These are phyloP conservation scores for Moesziomyces antarcticus DNA, from an alignment of 1,284 basidiomycete species.

Conservation along the genomic window DNA sequence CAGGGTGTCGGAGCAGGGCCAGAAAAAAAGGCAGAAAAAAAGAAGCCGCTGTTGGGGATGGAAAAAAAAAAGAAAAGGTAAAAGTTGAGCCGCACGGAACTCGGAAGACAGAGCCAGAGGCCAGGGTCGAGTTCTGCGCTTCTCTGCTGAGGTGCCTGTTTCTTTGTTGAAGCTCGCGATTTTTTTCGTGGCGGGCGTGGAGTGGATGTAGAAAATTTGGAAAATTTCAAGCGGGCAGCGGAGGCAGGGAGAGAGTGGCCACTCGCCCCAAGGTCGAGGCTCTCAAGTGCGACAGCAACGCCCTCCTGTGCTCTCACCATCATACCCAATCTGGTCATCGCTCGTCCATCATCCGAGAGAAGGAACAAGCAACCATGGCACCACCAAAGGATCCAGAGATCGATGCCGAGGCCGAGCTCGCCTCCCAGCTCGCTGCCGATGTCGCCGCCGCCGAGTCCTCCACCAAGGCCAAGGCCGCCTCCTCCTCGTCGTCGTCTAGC, in stretches of 20 bases:
- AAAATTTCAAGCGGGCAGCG: constrained; percentile 31
- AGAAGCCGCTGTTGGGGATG: constrained; percentile 1
- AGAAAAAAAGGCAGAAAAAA: background rate
- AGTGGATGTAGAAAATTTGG: constrained; percentile 29
- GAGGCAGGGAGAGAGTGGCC: background rate
- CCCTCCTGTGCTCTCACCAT: constrained; percentile 4
- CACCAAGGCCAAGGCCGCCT: constrained; percentile 24
- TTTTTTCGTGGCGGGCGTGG: constrained; percentile 4
- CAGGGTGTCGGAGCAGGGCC: background rate
- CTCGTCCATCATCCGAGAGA: background rate
- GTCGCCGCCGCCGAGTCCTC: constrained; percentile 48
- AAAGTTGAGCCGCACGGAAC: constrained; percentile 9
- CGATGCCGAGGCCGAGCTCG: constrained; percentile 57
- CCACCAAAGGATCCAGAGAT: constrained; percentile 33
- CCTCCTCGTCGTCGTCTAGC: constrained; percentile 27
- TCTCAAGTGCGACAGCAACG: background rate
- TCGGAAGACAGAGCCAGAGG: constrained; percentile 6
- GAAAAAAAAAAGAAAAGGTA: constrained; percentile 7
- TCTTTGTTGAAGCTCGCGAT: constrained; percentile 4
- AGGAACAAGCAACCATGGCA: constrained; percentile 28
- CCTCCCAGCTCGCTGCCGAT: constrained; percentile 61
- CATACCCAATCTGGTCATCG: background rate
- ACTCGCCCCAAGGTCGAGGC: background rate
- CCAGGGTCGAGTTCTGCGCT: background rate
- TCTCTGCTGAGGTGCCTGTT: background rate